Conservation (phyloP, 768 basidiomycete species). For the Jaapia argillacea region DNA sequence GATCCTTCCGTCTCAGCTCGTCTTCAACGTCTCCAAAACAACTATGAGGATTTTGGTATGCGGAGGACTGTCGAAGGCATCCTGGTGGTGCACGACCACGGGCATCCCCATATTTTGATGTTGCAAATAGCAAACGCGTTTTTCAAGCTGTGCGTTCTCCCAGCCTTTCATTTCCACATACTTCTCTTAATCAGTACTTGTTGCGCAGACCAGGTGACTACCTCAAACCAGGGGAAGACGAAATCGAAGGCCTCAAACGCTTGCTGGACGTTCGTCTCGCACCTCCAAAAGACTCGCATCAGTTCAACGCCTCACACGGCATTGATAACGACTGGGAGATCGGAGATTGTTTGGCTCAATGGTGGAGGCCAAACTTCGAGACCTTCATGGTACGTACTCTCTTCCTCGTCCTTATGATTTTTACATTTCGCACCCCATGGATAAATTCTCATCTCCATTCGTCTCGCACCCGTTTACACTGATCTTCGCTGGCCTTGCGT, state of each 20-base stretch:
- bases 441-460: background rate
- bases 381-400: conserved; percentile 81
- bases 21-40: conserved; percentile 87
- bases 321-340: conserved; percentile 93
- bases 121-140: conserved; percentile 98
- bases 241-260: conserved; percentile 81
- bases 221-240: conserved; percentile 92
- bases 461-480: too few species aligned
- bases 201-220: conserved; percentile 86
- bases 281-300: conserved; percentile 59
- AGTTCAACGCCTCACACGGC: conserved; percentile 68
- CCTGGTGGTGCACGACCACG: conserved; percentile 90
- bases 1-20: conserved; percentile 94
- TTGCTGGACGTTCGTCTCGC: conserved; percentile 86
- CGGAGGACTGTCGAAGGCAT: conserved; percentile 88
- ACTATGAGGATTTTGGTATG: conserved; percentile 97
- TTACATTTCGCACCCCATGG: background rate
- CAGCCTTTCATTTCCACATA: conserved; percentile 1
- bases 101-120: conserved; percentile 96
- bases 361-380: conserved; percentile 98
- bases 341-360: conserved; percentile 92
- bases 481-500: too few species aligned
- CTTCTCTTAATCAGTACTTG: background rate
- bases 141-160: conserved; percentile 82
- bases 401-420: background rate